These are phyloP conservation scores for Salix purpurea DNA, from an alignment of 345 rosid genomes.

Conservation along the genomic window DNA sequence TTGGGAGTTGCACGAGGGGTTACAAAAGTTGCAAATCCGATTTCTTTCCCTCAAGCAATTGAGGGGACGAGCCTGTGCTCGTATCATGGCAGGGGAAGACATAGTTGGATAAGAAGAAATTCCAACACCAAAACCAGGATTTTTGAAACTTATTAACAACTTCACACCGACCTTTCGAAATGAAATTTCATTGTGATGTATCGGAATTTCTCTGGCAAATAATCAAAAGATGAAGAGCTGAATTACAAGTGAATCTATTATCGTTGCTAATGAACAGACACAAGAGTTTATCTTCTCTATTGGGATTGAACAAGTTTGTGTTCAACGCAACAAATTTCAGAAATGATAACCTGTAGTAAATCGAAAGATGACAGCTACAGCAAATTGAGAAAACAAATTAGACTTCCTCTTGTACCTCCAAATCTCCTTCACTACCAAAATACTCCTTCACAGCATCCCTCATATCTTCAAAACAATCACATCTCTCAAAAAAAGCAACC, in stretches of 20 bases:
- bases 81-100: background rate
- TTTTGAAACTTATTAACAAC: background rate
- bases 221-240: background rate
- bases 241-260: background rate
- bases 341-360: background rate
- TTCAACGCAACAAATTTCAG: conserved; percentile 4
- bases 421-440: conserved; percentile 6
- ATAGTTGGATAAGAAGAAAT: background rate
- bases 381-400: background rate
- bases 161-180: background rate
- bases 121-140: background rate
- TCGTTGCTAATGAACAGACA: background rate
- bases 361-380: background rate
- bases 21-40: background rate
- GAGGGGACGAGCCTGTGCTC: background rate
- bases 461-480: conserved; percentile 55
- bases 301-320: conserved; percentile 16
- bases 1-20: background rate
- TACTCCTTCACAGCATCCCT: conserved; percentile 64
- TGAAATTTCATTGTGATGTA: background rate
- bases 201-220: background rate
- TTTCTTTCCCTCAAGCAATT: background rate
- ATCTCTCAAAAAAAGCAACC: conserved; percentile 46
- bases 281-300: background rate
- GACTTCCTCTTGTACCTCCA: background rate